Conservation (phyloP, 176 grass and related monocot genomes). For the Oryza brachyantha region DNA sequence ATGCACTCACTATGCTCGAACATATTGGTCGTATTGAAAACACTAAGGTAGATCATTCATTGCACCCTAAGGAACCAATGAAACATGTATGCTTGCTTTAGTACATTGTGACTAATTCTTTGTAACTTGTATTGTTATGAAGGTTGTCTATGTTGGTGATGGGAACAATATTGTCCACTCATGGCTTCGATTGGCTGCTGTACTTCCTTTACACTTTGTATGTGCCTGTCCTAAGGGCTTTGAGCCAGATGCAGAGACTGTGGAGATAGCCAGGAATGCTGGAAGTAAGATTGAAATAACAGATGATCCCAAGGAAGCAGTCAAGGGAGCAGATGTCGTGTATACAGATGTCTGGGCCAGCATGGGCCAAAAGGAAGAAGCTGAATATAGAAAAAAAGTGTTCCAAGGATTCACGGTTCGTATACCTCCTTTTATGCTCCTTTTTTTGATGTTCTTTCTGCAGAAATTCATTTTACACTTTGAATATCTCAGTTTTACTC, state of each 20-base stretch:
- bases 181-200: slow-evolving; percentile 88
- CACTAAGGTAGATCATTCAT: slow-evolving; percentile 58
- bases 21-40: slow-evolving; percentile 77
- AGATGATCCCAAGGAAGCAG: slow-evolving; percentile 88
- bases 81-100: not conserved
- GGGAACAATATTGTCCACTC: slow-evolving; percentile 98
- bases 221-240: slow-evolving; percentile 94
- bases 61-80: not conserved
- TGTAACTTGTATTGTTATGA: not conserved
- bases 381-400: slow-evolving; percentile 75
- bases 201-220: slow-evolving; percentile 87
- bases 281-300: slow-evolving; percentile 96
- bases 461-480: not conserved
- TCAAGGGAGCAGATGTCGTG: slow-evolving; percentile 90
- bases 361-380: slow-evolving; percentile 99
- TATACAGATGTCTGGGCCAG: slow-evolving; percentile 99
- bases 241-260: slow-evolving; percentile 83
- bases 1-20: slow-evolving; percentile 96
- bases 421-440: not conserved
- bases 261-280: slow-evolving; percentile 66
- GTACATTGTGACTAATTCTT: not conserved
- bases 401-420: slow-evolving; percentile 90
- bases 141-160: slow-evolving; percentile 98
- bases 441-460: not conserved
- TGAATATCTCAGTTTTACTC: not conserved